Evolutionary conservation across 306 rosid genomes (phyloP).

Genomic region (Dryas alaskensis): DNA sequence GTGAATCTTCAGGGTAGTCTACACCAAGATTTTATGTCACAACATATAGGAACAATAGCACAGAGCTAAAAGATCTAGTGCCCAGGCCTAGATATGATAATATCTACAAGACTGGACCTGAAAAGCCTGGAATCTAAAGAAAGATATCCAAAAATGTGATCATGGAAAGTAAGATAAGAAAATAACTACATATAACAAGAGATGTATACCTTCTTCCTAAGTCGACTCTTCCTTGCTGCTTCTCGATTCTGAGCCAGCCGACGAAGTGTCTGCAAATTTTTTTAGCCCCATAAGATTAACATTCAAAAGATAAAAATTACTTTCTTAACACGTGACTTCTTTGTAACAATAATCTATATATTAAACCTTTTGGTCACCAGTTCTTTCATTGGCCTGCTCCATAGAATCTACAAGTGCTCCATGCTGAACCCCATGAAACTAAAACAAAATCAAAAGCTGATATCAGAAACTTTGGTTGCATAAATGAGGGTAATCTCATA

Average conservation of each 20-base stretch:
- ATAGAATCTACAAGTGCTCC: constrained; percentile 55
- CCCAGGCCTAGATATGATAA: background rate
- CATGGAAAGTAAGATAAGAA: background rate
- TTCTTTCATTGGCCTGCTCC: constrained; percentile 44
- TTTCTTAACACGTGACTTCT: background rate
- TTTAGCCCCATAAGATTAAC: background rate
- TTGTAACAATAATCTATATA: background rate
- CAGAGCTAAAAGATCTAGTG: background rate
- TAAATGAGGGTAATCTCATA: background rate
- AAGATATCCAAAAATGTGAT: background rate
- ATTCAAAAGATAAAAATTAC: background rate
- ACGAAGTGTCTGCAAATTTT: constrained; percentile 45
- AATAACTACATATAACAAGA: background rate
- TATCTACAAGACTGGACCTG: no score
- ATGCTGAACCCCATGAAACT: constrained; percentile 51
- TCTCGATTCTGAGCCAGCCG: constrained; percentile 79
- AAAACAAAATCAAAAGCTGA: constrained; percentile 1
- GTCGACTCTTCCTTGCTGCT: constrained; percentile 73
- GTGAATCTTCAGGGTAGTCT: constrained; percentile 3
- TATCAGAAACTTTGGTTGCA: constrained; percentile 1
- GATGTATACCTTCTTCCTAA: constrained; percentile 66
- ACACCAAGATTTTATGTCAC: constrained; percentile 5
- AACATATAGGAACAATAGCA: background rate
- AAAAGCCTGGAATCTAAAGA: background rate
- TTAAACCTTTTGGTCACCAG: constrained; percentile 60